Conservation (phyloP, 352 stramenopile species). For the Phytophthora sojae region DNA sequence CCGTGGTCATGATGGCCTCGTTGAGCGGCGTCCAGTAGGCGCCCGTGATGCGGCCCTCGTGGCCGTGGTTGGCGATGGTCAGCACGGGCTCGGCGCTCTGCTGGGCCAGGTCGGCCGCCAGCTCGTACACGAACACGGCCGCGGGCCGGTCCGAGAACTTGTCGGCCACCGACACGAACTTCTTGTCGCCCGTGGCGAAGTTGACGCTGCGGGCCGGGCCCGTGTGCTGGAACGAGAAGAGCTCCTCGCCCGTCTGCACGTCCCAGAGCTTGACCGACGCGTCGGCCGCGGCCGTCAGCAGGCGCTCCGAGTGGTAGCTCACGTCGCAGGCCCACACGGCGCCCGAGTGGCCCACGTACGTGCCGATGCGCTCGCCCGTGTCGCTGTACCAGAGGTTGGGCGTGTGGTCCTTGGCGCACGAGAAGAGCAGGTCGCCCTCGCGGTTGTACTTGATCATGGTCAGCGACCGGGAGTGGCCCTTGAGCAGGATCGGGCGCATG, state of each 20-base stretch:
- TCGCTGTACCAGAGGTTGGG: conserved; percentile 98
- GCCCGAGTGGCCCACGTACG: conserved; percentile 97
- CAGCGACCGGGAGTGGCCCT: conserved; percentile 99
- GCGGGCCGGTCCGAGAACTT: conserved; percentile 87
- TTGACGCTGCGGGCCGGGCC: conserved; percentile 86
- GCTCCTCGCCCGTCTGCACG: conserved; percentile 88
- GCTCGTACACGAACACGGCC: conserved; percentile 83
- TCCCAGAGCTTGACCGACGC: conserved; percentile 93
- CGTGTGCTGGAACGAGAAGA: conserved; percentile 89
- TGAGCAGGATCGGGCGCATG: conserved; percentile 98
- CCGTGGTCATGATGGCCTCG: conserved; percentile 89
- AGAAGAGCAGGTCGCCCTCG: conserved; percentile 99
- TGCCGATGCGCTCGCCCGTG: conserved; percentile 96
- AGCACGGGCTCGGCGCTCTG: conserved; percentile 70
- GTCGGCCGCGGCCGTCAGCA: conserved; percentile 98
- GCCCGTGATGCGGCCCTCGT: conserved; percentile 82
- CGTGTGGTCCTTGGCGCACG: conserved; percentile 95
- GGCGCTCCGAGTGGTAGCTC: conserved; percentile 91
- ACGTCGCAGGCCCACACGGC: conserved; percentile 98
- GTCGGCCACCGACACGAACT: conserved; percentile 85
- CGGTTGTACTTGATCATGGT: conserved; percentile 99
- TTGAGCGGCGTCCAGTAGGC: conserved; percentile 90
- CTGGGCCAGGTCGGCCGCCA: conserved; percentile 68
- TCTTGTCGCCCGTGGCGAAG: conserved; percentile 88
- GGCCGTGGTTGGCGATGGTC: conserved; percentile 81